A percentile compares a stretch with the other conserved stretches of the same genome.
These are phyloP conservation scores for Mycena epipterygia DNA, from an alignment of 768 basidiomycete genomes.

Conservation along the genomic window DNA sequence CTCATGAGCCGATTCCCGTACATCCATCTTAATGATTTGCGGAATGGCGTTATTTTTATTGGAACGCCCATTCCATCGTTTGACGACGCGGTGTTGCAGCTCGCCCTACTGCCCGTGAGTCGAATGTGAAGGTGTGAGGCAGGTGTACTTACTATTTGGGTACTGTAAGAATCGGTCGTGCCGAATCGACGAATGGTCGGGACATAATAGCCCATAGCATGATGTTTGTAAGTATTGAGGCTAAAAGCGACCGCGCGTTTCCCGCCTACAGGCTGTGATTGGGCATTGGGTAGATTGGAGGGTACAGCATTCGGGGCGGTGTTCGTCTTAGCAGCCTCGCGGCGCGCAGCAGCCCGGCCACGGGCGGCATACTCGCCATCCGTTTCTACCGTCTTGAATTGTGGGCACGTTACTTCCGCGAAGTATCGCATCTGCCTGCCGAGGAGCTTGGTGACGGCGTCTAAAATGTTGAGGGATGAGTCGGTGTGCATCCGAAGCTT, in stretches of 20 bases:
- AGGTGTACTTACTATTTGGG: constrained; percentile 44
- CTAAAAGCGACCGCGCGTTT: constrained; percentile 40
- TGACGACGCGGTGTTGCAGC: constrained; percentile 46
- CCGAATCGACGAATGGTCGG: constrained; percentile 44
- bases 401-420: constrained; percentile 25
- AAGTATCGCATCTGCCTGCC: constrained; percentile 41
- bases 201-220: constrained; percentile 51
- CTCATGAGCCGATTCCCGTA: background rate
- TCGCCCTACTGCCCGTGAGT: constrained; percentile 44
- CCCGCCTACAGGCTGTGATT: background rate
- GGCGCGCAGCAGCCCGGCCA: background rate
- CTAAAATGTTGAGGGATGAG: constrained; percentile 36
- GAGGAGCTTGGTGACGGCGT: constrained; percentile 35
- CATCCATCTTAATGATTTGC: constrained; percentile 42
- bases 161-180: constrained; percentile 52
- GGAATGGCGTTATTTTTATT: constrained; percentile 36
- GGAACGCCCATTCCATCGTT: constrained; percentile 43
- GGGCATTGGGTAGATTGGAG: background rate
- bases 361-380: background rate
- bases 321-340: background rate
- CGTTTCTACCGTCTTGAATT: constrained; percentile 7
- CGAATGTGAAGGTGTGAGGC: background rate
- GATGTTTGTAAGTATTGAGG: constrained; percentile 50
- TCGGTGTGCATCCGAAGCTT: constrained; percentile 52
- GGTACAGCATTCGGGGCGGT: background rate